Percentiles rank a stretch among this genome's conserved stretches.
Conservation (phyloP, 768 basidiomycete species). For the Naganishia friedmannii region DNA sequence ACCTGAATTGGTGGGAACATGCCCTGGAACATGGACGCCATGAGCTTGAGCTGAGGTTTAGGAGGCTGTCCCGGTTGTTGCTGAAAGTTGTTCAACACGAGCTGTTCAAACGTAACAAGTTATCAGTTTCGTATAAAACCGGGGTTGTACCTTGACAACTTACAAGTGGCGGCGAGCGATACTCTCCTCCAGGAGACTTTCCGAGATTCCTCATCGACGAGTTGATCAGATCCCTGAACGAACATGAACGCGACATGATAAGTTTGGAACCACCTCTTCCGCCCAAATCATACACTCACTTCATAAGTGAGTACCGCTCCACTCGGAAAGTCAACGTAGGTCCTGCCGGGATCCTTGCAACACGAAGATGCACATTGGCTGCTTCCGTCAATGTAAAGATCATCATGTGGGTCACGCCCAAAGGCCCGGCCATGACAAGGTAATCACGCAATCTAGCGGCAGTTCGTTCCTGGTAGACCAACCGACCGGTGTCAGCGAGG, state of each 20-base stretch:
- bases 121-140: too few species aligned
- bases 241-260: too few species aligned
- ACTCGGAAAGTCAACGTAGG: constrained; percentile 91
- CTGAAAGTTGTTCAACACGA: constrained; percentile 75
- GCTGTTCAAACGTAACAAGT: constrained; percentile 55
- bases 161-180: constrained; percentile 86
- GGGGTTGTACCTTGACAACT: constrained; percentile 42
- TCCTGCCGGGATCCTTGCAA: constrained; percentile 80
- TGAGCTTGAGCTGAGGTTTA: constrained; percentile 78
- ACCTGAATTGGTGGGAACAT: constrained; percentile 83
- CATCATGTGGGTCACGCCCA: constrained; percentile 87
- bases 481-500: not conserved
- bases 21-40: constrained; percentile 94
- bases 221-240: constrained; percentile 50
- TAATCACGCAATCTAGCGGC: constrained; percentile 73
- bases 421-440: constrained; percentile 80
- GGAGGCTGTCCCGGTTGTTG: constrained; percentile 57
- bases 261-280: too few species aligned
- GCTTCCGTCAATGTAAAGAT: constrained; percentile 84
- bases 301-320: constrained; percentile 86
- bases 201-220: constrained; percentile 49
- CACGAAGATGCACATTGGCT: constrained; percentile 62
- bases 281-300: constrained; percentile 49
- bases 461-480: constrained; percentile 75
- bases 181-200: constrained; percentile 55